These are phyloP conservation scores for Colletotrichum filicis DNA, from an alignment of 2,329 filamentous ascomycete species.

Conservation along the genomic window DNA sequence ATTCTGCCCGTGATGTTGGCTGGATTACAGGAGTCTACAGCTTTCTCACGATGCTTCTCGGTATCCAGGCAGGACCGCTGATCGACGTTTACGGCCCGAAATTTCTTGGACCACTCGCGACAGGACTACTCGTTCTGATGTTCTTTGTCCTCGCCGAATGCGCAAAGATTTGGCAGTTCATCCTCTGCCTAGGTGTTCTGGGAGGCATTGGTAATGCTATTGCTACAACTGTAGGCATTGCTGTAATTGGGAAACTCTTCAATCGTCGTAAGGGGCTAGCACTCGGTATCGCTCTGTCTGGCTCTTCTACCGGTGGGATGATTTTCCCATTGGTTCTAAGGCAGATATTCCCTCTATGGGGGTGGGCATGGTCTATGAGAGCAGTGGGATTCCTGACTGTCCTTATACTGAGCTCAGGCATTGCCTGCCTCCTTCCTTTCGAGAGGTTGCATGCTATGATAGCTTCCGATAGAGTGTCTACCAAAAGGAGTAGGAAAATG, in stretches of 20 bases:
- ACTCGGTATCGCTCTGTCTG: background rate
- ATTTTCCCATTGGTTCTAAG: background rate
- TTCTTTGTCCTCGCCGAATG: constrained; percentile 59
- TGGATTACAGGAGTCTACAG: constrained; percentile 60
- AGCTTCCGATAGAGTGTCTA: background rate
- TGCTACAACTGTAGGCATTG: constrained; percentile 47
- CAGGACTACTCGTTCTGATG: constrained; percentile 47
- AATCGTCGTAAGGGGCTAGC: constrained; percentile 35
- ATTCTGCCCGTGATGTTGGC: constrained; percentile 55
- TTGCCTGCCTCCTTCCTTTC: background rate
- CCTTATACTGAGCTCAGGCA: background rate
- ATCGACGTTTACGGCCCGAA: constrained; percentile 59
- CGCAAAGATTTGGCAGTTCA: constrained; percentile 58
- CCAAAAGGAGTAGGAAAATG: background rate
- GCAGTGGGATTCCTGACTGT: background rate
- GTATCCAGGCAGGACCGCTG: constrained; percentile 58
- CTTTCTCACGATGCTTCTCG: constrained; percentile 56
- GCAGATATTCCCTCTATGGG: background rate
- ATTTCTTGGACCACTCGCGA: constrained; percentile 49
- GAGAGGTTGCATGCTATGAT: background rate
- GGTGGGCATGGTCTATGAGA: background rate
- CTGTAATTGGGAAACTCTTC: constrained; percentile 46
- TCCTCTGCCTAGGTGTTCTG: constrained; percentile 54
- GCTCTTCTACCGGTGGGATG: background rate
- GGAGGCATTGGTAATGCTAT: constrained; percentile 53